Conservation (phyloP, 2,329 filamentous ascomycete genomes). For the Nemania sp. region DNA sequence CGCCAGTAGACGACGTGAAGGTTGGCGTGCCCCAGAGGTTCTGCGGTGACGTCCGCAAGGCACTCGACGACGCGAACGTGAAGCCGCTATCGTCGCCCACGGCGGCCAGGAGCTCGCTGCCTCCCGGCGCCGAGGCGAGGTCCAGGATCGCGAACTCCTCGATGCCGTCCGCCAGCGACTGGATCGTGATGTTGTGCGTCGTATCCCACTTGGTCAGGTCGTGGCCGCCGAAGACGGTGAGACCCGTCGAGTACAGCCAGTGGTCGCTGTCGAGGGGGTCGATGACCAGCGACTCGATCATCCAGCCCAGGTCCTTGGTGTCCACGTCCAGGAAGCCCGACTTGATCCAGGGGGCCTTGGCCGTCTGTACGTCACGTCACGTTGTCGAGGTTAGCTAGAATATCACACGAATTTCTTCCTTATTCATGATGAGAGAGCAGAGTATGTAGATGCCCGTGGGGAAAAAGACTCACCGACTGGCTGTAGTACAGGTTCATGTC, state of each 20-base stretch:
- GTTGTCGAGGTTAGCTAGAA: constrained; percentile 7
- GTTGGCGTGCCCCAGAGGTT: constrained; percentile 53
- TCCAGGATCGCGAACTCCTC: constrained; percentile 58
- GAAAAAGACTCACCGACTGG: constrained; percentile 44
- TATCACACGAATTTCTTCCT: too few species aligned
- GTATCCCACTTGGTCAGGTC: constrained; percentile 61
- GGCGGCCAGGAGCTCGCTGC: constrained; percentile 56
- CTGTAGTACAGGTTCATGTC: constrained; percentile 52
- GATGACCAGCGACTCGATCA: constrained; percentile 63
- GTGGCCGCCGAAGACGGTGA: constrained; percentile 58
- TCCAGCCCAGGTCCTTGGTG: constrained; percentile 61
- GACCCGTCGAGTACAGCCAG: constrained; percentile 64
- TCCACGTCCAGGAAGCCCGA: constrained; percentile 53
- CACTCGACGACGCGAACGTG: constrained; percentile 46
- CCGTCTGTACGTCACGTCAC: too few species aligned
- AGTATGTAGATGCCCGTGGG: too few species aligned
- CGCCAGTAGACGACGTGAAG: constrained; percentile 51
- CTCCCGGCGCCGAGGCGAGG: constrained; percentile 54
- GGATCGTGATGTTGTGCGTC: constrained; percentile 50
- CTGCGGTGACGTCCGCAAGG: constrained; percentile 49
- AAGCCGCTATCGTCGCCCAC: constrained; percentile 59
- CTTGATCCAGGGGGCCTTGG: constrained; percentile 59
- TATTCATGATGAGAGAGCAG: too few species aligned
- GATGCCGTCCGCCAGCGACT: constrained; percentile 58
- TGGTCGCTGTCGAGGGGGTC: constrained; percentile 63